Conservation (phyloP, 345 rosid genomes). For the Gossypium turneri region DNA sequence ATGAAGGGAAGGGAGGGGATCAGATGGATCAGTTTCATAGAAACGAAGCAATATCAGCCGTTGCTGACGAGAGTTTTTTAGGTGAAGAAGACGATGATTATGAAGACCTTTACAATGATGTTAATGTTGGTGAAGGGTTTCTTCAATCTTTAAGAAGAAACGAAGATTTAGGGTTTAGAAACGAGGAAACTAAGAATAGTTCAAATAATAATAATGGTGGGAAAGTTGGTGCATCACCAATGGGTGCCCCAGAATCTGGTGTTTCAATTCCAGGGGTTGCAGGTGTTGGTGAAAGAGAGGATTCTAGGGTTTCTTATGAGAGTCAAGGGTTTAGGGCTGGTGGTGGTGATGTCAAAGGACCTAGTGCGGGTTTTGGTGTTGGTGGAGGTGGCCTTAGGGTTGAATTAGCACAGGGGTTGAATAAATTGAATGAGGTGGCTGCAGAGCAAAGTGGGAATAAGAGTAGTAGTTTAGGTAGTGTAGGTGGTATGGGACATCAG, state of each 20-base stretch:
- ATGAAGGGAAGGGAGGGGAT: constrained; percentile 5
- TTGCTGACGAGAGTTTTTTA: constrained; percentile 8
- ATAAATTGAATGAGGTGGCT: background rate
- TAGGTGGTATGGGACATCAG: constrained; percentile 4
- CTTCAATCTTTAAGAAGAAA: constrained; percentile 6
- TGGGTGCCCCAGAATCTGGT: background rate
- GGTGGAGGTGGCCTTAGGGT: constrained; percentile 11
- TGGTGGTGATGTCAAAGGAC: constrained; percentile 4
- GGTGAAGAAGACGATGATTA: constrained; percentile 15
- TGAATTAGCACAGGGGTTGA: background rate
- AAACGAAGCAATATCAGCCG: constrained; percentile 11
- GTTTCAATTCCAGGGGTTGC: constrained; percentile 5
- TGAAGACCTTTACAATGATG: constrained; percentile 13
- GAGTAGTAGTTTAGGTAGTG: background rate
- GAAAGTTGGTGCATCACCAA: constrained; percentile 5
- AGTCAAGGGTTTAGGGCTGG: constrained; percentile 4
- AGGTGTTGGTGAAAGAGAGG: background rate
- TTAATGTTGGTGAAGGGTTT: constrained; percentile 12
- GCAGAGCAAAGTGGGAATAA: background rate
- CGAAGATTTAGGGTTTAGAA: constrained; percentile 6
- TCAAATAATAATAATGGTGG: background rate
- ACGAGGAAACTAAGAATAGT: background rate
- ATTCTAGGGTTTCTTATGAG: background rate
- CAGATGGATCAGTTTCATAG: constrained; percentile 3
- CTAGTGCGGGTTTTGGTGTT: background rate